phyloP scores from a whole-genome alignment of 495 filamentous ascomycete species.

The Lentithecium fluviatile region DNA sequence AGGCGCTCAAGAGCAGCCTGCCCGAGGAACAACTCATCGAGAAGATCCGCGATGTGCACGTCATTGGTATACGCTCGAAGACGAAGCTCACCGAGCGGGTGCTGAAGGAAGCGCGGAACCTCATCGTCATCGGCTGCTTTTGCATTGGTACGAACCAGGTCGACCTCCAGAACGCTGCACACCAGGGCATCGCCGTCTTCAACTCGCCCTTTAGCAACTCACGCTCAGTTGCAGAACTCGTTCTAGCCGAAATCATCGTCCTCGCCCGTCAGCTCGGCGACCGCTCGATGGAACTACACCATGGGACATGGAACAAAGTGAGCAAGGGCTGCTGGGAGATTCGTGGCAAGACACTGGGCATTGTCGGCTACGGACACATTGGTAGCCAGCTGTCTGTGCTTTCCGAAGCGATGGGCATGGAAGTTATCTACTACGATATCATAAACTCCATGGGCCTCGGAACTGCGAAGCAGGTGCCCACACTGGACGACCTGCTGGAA shows the following conservation, averaged over 20 bases:
- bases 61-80: slow-evolving; percentile 97
- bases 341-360: slow-evolving; percentile 93
- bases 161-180: slow-evolving; percentile 85
- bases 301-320: slow-evolving; percentile 96
- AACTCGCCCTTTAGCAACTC: slow-evolving; percentile 99
- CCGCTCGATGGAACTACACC: slow-evolving; percentile 91
- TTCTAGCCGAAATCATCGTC: slow-evolving; percentile 88
- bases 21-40: slow-evolving; percentile 92
- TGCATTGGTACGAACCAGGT: slow-evolving; percentile 99
- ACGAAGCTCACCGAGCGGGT: slow-evolving; percentile 88
- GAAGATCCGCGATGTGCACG: slow-evolving; percentile 97
- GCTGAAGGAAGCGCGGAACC: slow-evolving; percentile 82
- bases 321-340: slow-evolving; percentile 97
- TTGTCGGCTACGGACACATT: slow-evolving; percentile 97
- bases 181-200: slow-evolving; percentile 94
- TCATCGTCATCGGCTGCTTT: slow-evolving; percentile 96
- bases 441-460: slow-evolving; percentile 91
- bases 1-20: slow-evolving; percentile 82
- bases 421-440: slow-evolving; percentile 92
- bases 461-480: slow-evolving; percentile 76
- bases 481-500: slow-evolving; percentile 70
- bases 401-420: slow-evolving; percentile 96
- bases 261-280: slow-evolving; percentile 92
- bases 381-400: slow-evolving; percentile 95
- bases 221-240: slow-evolving; percentile 90